Evolutionary conservation across 106 monocot species (phyloP).

Genomic region (Platanthera guangdongensis): DNA sequence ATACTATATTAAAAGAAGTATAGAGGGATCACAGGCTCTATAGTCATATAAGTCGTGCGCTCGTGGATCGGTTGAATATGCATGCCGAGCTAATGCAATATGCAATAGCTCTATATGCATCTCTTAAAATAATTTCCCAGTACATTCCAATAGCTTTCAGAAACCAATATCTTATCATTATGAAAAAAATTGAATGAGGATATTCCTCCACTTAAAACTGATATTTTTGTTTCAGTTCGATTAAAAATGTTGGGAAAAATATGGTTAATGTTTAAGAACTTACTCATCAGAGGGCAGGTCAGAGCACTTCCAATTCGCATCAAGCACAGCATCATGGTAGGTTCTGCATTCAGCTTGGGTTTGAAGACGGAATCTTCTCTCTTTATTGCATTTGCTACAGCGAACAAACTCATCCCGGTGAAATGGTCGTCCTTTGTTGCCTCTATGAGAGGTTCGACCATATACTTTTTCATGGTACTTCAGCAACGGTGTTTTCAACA

Average conservation of each 20-base stretch:
- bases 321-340: slow-evolving; percentile 60
- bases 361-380: slow-evolving; percentile 60
- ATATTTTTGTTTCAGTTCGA: background rate
- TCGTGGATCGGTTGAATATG: no score
- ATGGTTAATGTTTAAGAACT: background rate
- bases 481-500: slow-evolving; percentile 59
- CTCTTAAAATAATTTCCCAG: no score
- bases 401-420: slow-evolving; percentile 72
- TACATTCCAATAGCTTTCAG: no score
- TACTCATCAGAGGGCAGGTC: slow-evolving; percentile 62
- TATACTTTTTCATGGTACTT: slow-evolving; percentile 49
- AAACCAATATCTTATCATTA: no score
- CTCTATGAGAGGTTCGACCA: slow-evolving; percentile 38
- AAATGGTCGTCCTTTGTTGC: slow-evolving; percentile 29
- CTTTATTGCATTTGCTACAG: slow-evolving; percentile 53
- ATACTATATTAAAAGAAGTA: no score
- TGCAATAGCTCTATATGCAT: no score
- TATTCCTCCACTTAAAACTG: background rate
- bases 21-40: no score
- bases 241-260: background rate
- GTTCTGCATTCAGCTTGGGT: slow-evolving; percentile 65
- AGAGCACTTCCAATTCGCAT: slow-evolving; percentile 65
- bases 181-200: background rate
- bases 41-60: no score
- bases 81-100: no score